A percentile compares a stretch with the other conserved stretches of the same genome.
These are phyloP conservation scores for Cercophora newfieldiana DNA, from an alignment of 495 filamentous ascomycete genomes.

Conservation along the genomic window DNA sequence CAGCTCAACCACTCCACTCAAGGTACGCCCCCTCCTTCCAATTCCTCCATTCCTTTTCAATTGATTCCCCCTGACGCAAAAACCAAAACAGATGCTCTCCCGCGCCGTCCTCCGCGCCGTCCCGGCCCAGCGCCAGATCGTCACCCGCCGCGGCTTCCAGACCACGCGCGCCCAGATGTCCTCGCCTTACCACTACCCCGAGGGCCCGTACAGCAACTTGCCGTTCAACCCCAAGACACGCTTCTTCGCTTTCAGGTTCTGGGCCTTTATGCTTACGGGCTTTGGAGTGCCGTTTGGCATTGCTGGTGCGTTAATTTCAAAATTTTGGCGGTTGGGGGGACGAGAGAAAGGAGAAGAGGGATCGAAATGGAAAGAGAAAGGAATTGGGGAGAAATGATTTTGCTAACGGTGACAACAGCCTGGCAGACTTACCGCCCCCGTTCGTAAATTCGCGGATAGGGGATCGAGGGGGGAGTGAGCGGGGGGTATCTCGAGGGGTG, in stretches of 20 bases:
- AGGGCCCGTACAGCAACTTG: slow-evolving; percentile 90
- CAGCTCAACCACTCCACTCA: neutral
- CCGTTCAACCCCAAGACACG: slow-evolving; percentile 94
- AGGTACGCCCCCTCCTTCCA: neutral
- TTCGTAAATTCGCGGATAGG: slow-evolving; percentile 32
- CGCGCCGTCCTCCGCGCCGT: slow-evolving; percentile 69
- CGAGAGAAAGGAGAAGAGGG: neutral
- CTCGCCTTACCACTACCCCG: slow-evolving; percentile 96
- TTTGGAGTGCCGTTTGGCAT: slow-evolving; percentile 82
- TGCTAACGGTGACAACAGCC: slow-evolving; percentile 49
- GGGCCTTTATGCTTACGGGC: slow-evolving; percentile 73
- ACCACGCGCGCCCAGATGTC: slow-evolving; percentile 81
- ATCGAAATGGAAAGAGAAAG: neutral
- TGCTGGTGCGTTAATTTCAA: slow-evolving; percentile 61
- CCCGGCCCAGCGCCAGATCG: slow-evolving; percentile 46
- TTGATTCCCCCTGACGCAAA: neutral
- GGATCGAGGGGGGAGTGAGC: neutral
- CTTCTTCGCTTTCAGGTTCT: slow-evolving; percentile 80
- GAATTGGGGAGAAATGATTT: slow-evolving; percentile 1
- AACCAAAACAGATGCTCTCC: slow-evolving; percentile 74
- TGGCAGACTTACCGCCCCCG: slow-evolving; percentile 82
- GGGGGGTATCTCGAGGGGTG: neutral
- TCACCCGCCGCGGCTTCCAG: slow-evolving; percentile 92
- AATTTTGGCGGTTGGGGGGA: neutral
- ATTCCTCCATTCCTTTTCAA: neutral